A percentile compares a stretch with the other conserved stretches of the same genome.
Evolutionary conservation across 2,329 filamentous ascomycete genomes (phyloP).

Genomic region (Beauveria medogensis): DNA sequence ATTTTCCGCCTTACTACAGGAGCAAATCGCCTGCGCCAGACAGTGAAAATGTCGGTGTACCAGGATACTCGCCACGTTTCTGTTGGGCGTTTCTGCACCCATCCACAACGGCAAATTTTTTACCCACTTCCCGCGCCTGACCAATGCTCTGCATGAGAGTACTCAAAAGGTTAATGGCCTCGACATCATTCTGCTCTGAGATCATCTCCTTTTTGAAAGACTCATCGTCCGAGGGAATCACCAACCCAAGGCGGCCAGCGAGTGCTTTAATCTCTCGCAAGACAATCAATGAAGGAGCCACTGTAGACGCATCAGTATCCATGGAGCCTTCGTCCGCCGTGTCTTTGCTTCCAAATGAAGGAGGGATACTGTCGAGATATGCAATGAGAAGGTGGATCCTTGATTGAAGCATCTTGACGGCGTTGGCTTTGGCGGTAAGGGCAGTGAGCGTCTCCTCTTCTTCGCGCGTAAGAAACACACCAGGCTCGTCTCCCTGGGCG

Average conservation of each 20-base stretch:
- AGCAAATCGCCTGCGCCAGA: slow-evolving; percentile 24
- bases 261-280: slow-evolving; percentile 85
- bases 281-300: slow-evolving; percentile 56
- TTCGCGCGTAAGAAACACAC: slow-evolving; percentile 41
- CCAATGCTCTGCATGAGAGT: slow-evolving; percentile 65
- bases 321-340: slow-evolving; percentile 21
- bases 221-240: slow-evolving; percentile 61
- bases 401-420: slow-evolving; percentile 84
- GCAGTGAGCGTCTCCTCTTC: slow-evolving; percentile 55
- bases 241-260: slow-evolving; percentile 71
- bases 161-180: slow-evolving; percentile 68
- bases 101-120: slow-evolving; percentile 61
- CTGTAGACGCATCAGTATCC: slow-evolving; percentile 27
- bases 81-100: slow-evolving; percentile 18
- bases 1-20: slow-evolving; percentile 18
- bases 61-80: slow-evolving; percentile 17
- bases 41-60: slow-evolving; percentile 18
- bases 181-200: slow-evolving; percentile 76
- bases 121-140: slow-evolving; percentile 64
- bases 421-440: slow-evolving; percentile 82
- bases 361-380: slow-evolving; percentile 70
- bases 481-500: slow-evolving; percentile 14
- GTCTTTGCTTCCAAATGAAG: slow-evolving; percentile 49
- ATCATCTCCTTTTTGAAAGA: slow-evolving; percentile 63
- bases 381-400: slow-evolving; percentile 62